Percentiles rank a stretch among this genome's conserved stretches.
Evolutionary conservation across 1,139 yeast genomes (phyloP).

Genomic region (Suhomyces anneliseae): DNA sequence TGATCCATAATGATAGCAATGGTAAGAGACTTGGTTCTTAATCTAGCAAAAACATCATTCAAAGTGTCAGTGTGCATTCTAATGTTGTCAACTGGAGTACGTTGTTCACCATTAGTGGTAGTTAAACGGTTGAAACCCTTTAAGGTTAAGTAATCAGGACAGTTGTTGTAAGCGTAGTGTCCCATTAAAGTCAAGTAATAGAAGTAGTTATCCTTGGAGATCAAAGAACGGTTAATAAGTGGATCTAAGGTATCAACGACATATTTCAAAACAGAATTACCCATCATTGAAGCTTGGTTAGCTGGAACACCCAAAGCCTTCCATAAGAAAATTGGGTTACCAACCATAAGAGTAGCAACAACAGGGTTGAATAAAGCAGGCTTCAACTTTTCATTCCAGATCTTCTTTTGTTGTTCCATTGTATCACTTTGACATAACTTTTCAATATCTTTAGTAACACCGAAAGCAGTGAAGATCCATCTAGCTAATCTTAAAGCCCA

Average conservation of each 20-base stretch:
- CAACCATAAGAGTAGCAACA: constrained; percentile 65
- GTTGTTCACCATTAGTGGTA: constrained; percentile 27
- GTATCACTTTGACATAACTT: constrained; percentile 59
- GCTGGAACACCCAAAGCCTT: constrained; percentile 85
- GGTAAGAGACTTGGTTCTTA: constrained; percentile 61
- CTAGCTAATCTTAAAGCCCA: constrained; percentile 78
- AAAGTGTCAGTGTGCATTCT: constrained; percentile 79
- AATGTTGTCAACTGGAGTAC: constrained; percentile 58
- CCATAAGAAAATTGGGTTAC: constrained; percentile 84
- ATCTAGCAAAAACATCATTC: constrained; percentile 69
- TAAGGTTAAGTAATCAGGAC: constrained; percentile 73
- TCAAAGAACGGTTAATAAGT: constrained; percentile 57
- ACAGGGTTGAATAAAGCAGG: constrained; percentile 72
- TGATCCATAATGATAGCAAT: constrained; percentile 88
- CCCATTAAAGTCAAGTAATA: constrained; percentile 71
- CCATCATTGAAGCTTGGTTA: constrained; percentile 81
- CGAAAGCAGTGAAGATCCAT: constrained; percentile 57
- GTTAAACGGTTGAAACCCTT: constrained; percentile 55
- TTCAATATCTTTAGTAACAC: constrained; percentile 52
- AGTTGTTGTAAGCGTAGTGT: constrained; percentile 58
- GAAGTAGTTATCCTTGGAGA: constrained; percentile 74
- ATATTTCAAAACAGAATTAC: constrained; percentile 66
- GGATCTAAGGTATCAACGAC: constrained; percentile 81
- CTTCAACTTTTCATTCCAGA: constrained; percentile 63
- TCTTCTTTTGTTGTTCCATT: constrained; percentile 57